Evolutionary conservation across 345 rosid species (phyloP), one percentile per base, ranked within the genome.

Genomic region (Gossypium australe): DNA sequence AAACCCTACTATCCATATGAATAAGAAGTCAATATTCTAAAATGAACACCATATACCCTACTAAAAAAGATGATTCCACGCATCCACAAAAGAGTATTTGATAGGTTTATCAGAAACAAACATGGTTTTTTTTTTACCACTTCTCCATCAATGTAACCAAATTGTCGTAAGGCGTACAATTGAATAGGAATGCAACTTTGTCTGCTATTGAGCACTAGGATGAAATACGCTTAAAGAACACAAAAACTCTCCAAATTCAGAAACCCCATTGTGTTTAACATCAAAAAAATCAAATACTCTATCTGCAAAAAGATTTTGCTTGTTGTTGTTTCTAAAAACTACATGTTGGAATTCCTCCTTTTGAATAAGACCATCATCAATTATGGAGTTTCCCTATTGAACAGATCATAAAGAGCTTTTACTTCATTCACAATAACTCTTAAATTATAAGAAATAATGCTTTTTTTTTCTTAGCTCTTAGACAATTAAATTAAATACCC

Each of bases 361-460:
- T 17, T 52, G 56, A 5, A 52, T 52, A 6, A 3, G 56, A 52
- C 56, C 56, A 52, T 52, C 18, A 52, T 16, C 20, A 27, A 27
- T 27, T 27, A 27, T 27, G 9, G 56, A 52, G 56, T 9, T 52
- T 5, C 5, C 56, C 7, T 52, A 13, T 52, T 52, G 56, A 52
- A 52, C 20, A 52, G 20, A 52, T 52, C 56, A 52, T 52, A 16
- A 14, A 52, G 14, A 16, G 56, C 20, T 52, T 52, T 18, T 16
- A 52, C 9, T 52, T 52, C 56, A 52, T 90, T 95, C 56, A 52
- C 9, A 52, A 4, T 52, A 52, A 52, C 56, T 52, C n/a, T 52
- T 14, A 52, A 16, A 52, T 16, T 16, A 52, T 52, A 52, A 52
- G 20, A 52, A 52, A 52, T 16, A 27, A 27, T 27, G 0, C 0